These are phyloP conservation scores for Trypanosoma grayi DNA, from an alignment of 208 protist species.

Conservation along the genomic window DNA sequence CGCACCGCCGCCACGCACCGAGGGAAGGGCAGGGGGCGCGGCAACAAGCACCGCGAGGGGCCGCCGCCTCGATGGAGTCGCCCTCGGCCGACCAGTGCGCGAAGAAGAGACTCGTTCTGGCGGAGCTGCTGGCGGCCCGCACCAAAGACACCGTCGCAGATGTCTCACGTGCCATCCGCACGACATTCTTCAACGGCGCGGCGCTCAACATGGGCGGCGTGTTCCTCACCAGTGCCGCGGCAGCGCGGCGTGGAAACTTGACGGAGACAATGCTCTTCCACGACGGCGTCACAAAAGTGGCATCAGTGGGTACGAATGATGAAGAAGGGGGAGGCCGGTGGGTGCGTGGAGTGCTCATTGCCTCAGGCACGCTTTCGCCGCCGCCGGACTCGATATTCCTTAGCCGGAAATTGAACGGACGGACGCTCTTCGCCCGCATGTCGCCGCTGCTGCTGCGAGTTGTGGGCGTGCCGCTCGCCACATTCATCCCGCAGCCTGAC, in stretches of 20 bases:
- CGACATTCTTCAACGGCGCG: constrained; percentile 2
- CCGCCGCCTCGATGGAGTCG: constrained; percentile 4
- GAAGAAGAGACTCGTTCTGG: constrained; percentile 1
- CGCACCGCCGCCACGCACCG: too few relatives aligned
- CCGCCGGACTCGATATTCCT: constrained; percentile 16
- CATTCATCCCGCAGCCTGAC: constrained; percentile 8
- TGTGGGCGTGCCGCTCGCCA: constrained; percentile 15
- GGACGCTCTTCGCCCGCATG: not conserved
- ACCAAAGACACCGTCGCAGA: constrained; percentile 9
- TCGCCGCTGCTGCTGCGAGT: constrained; percentile 13
- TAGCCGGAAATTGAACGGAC: constrained; percentile 10
- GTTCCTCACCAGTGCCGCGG: constrained; percentile 26
- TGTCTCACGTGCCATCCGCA: constrained; percentile 2
- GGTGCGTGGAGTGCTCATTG: constrained; percentile 28
- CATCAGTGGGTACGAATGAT: not conserved
- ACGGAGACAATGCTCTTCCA: constrained; percentile 25
- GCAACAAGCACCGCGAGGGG: not conserved
- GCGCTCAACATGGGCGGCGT: constrained; percentile 12
- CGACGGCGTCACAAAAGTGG: not conserved
- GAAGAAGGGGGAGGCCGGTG: constrained; percentile 11
- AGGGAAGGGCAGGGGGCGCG: not conserved
- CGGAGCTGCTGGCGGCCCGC: not conserved
- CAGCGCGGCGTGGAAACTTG: constrained; percentile 21
- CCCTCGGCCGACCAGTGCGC: not conserved
- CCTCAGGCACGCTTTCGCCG: constrained; percentile 3